Conservation (phyloP, 2,329 filamentous ascomycete genomes). For the Alternaria consortialis region DNA sequence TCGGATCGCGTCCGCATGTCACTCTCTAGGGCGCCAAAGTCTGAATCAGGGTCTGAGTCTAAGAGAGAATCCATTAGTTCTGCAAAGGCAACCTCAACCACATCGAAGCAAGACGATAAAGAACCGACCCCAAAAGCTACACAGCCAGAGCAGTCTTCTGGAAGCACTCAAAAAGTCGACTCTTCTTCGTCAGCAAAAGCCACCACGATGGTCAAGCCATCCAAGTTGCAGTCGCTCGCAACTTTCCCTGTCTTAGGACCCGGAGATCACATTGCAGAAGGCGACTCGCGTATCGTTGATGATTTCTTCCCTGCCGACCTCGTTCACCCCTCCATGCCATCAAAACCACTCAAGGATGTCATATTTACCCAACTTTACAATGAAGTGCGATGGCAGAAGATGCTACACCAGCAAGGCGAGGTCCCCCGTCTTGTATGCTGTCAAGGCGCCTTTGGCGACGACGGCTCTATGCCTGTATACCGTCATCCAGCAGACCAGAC, state of each 20-base stretch:
- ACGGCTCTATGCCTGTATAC: constrained; percentile 87
- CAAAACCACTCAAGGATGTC: constrained; percentile 59
- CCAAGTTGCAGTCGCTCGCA: constrained; percentile 51
- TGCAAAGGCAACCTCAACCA: constrained; percentile 18
- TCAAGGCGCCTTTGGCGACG: constrained; percentile 74
- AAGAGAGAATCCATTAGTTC: constrained; percentile 19
- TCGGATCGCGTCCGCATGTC: constrained; percentile 40
- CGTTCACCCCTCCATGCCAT: constrained; percentile 36
- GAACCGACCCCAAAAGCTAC: constrained; percentile 5
- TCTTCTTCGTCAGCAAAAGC: not conserved
- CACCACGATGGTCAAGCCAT: constrained; percentile 23
- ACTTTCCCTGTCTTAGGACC: constrained; percentile 55
- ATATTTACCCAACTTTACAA: constrained; percentile 75
- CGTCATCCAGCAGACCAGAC: constrained; percentile 92
- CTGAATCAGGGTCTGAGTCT: constrained; percentile 35
- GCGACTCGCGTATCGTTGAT: constrained; percentile 78
- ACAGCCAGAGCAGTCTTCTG: not conserved
- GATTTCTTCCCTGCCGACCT: constrained; percentile 67
- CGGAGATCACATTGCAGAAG: constrained; percentile 73
- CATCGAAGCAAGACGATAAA: constrained; percentile 17
- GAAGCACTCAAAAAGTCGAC: not conserved
- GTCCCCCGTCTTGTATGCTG: constrained; percentile 92
- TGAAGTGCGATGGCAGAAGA: constrained; percentile 87
- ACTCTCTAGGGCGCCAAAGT: constrained; percentile 35
- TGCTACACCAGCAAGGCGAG: constrained; percentile 91